Percentiles rank a stretch among this genome's conserved stretches.
These are phyloP conservation scores for Spinellus fusiger DNA, from an alignment of 192 early-diverging fungal species.

Conservation along the genomic window DNA sequence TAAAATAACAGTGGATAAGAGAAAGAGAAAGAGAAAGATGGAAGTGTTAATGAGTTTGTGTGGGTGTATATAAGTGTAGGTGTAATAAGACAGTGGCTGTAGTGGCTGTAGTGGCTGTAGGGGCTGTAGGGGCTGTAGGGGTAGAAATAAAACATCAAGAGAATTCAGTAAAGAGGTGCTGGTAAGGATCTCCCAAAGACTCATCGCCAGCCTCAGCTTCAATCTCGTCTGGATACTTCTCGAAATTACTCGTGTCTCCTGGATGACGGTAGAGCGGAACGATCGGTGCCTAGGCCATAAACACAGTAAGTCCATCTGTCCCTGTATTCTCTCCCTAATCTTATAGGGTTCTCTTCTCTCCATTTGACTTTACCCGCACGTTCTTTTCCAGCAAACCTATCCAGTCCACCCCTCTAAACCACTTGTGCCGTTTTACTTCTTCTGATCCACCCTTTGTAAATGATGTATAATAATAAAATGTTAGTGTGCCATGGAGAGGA, in stretches of 20 bases:
- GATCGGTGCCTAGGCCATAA: conserved; percentile 63
- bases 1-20: no score
- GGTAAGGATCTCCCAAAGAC: conserved; percentile 67
- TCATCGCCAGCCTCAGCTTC: conserved; percentile 42
- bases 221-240: conserved; percentile 86
- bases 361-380: conserved; percentile 39
- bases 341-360: not conserved
- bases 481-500: no score
- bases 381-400: conserved; percentile 68
- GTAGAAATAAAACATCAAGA: conserved; percentile 33
- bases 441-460: conserved; percentile 67
- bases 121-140: no score
- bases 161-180: conserved; percentile 73
- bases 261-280: conserved; percentile 81
- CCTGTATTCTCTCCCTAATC: not conserved
- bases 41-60: no score
- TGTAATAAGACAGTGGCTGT: no score
- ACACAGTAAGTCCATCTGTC: not conserved
- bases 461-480: no score
- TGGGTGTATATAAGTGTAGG: no score
- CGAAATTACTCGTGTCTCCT: conserved; percentile 97
- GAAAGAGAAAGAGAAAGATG: no score
- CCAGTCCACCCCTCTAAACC: conserved; percentile 95
- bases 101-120: no score
- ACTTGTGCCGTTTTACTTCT: conserved; percentile 91